Percentiles rank a stretch among this genome's conserved stretches.
Conservation (phyloP, 2,329 filamentous ascomycete genomes). For the Sporothrix dimorphospora region DNA sequence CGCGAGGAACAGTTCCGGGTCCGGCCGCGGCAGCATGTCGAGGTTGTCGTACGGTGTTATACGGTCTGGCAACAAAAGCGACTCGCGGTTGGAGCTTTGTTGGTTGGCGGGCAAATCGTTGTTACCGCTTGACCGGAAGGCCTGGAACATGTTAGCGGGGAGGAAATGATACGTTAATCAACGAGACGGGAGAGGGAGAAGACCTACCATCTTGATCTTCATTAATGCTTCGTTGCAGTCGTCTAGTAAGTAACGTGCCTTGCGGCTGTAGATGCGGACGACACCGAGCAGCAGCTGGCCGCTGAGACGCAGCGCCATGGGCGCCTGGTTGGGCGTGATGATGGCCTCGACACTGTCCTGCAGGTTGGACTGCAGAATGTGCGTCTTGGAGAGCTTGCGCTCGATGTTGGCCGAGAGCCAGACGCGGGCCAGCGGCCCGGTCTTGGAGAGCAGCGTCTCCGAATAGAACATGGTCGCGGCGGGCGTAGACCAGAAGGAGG, state of each 20-base stretch:
- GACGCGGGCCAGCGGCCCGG: constrained; percentile 92
- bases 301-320: constrained; percentile 90
- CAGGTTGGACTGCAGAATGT: constrained; percentile 92
- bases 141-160: constrained; percentile 55
- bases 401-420: constrained; percentile 98
- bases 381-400: constrained; percentile 96
- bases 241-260: constrained; percentile 92
- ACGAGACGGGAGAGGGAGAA: too few species aligned
- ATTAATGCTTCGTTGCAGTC: constrained; percentile 97
- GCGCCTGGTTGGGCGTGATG: constrained; percentile 88
- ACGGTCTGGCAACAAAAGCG: constrained; percentile 85
- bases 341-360: constrained; percentile 94
- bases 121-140: constrained; percentile 91
- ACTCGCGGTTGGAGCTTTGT: constrained; percentile 79
- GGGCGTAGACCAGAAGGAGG: constrained; percentile 19
- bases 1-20: constrained; percentile 81
- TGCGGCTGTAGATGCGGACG: constrained; percentile 95
- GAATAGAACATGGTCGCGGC: constrained; percentile 84
- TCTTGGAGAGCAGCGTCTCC: constrained; percentile 93
- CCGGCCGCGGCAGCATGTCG: constrained; percentile 78
- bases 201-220: constrained; percentile 84
- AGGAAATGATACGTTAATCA: too few species aligned
- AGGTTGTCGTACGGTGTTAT: constrained; percentile 89
- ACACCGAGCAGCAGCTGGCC: constrained; percentile 94
- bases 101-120: constrained; percentile 89